These are phyloP conservation scores for Fusarium camptoceras DNA, from an alignment of 2,329 filamentous ascomycete species.

Conservation along the genomic window DNA sequence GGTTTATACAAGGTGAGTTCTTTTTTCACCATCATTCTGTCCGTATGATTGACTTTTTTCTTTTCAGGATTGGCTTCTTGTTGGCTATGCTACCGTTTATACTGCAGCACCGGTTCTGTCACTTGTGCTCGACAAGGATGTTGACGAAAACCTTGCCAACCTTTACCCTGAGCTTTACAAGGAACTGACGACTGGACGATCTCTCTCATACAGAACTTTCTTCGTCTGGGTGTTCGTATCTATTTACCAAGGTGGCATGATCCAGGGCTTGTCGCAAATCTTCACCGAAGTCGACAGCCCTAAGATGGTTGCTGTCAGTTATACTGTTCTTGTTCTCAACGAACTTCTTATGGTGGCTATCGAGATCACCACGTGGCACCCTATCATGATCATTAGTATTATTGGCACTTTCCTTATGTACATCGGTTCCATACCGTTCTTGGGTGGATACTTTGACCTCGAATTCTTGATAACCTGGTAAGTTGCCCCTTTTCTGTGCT, in stretches of 20 bases:
- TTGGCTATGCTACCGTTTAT: conserved; percentile 96
- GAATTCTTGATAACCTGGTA: conserved; percentile 78
- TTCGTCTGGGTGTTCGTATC: conserved; percentile 97
- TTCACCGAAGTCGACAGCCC: conserved; percentile 80
- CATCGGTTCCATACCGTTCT: conserved; percentile 83
- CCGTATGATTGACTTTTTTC: conserved; percentile 34
- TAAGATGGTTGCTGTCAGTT: conserved; percentile 89
- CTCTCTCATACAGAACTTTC: conserved; percentile 91
- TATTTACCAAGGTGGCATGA: conserved; percentile 94
- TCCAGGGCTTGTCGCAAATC: conserved; percentile 93
- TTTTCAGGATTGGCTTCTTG: conserved; percentile 86
- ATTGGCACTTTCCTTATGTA: conserved; percentile 86
- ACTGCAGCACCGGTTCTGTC: conserved; percentile 94
- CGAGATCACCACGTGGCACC: conserved; percentile 97
- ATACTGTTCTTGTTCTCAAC: conserved; percentile 91
- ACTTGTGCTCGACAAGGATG: conserved; percentile 92
- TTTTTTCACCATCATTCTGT: background rate
- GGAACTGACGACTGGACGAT: conserved; percentile 89
- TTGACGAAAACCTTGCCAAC: conserved; percentile 92
- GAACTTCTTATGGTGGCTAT: conserved; percentile 98
- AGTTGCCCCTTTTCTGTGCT: conserved; percentile 46
- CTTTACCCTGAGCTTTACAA: conserved; percentile 98
- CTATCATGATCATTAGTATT: conserved; percentile 87
- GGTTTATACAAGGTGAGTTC: conserved; percentile 80
- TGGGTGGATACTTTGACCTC: conserved; percentile 91